Conservation (phyloP, 441 rosid genomes). For the Capsella rubella region DNA sequence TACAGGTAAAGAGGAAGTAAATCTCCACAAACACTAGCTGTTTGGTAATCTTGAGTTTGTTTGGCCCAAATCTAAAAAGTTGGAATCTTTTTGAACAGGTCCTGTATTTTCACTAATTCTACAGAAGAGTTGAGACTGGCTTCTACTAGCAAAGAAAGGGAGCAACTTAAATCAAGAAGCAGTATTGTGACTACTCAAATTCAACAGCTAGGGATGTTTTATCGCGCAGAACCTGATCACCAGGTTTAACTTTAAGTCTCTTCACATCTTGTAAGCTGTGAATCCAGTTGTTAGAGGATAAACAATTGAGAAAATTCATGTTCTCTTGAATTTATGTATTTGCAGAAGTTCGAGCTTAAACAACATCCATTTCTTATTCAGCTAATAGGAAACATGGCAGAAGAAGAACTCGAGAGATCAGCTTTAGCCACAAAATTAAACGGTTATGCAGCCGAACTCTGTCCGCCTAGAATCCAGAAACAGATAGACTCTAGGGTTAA, state of each 20-base stretch:
- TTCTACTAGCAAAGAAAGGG: conserved; percentile 78
- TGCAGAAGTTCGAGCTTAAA: conserved; percentile 94
- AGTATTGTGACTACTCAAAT: conserved; percentile 82
- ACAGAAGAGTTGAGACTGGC: conserved; percentile 82
- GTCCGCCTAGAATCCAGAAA: conserved; percentile 63
- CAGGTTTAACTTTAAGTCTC: conserved; percentile 57
- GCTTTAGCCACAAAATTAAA: conserved; percentile 73
- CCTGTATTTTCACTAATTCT: conserved; percentile 81
- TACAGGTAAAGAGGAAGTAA: conserved; percentile 61
- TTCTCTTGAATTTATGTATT: not conserved
- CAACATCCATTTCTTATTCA: conserved; percentile 75
- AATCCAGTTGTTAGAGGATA: not conserved
- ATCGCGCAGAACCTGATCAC: conserved; percentile 91
- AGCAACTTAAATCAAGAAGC: conserved; percentile 71
- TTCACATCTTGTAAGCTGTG: conserved; percentile 5
- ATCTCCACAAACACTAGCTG: not conserved
- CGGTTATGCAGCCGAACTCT: conserved; percentile 84
- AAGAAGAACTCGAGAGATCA: conserved; percentile 82
- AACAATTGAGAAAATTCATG: not conserved
- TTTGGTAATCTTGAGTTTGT: not conserved
- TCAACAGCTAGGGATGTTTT: conserved; percentile 67
- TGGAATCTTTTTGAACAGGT: conserved; percentile 50
- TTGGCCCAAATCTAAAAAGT: not conserved
- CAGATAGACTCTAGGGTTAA: conserved; percentile 70
- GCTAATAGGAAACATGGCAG: conserved; percentile 75